Evolutionary conservation across 441 rosid genomes (phyloP), one percentile per base, ranked within the genome.

Genomic region (Populus hybrid): DNA sequence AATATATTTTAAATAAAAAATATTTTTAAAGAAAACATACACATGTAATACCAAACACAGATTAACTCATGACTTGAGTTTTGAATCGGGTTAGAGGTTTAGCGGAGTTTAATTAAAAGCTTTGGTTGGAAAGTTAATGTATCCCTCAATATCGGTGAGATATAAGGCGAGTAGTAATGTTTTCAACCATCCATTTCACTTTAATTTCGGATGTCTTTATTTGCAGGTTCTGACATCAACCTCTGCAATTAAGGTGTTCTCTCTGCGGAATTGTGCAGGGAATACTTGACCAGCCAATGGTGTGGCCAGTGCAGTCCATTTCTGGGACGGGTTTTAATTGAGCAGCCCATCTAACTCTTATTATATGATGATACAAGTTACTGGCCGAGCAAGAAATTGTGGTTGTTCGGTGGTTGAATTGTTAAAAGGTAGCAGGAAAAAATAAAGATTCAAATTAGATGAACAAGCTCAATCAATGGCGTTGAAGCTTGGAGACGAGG

Each of bases 381-480:
- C 42, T 21, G 16, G 9, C 7, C 12, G 18, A n/a, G 38, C 67
- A 69, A 46, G 81, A 40, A 59, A 34, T 36, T 28, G 66, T 72
- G 46, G 78, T 68, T 40, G 85, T 76, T 82, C 59, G 67, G 28
- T 59, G 26, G 18, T 67, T 35, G 75, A 50, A 69, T 72, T 67
- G 79, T 73, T 72, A 79, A 23, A 30, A 12, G 32, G 67, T 40
- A 23, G 19, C 30, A 5, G 28, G 34, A 10, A 28, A 24, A 64
- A 73, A 18, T 14, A 19, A 28, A 50, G 2, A 64, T 23, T 78
- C 23, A 68, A 76, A 66, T 70, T 59, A 75, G 84, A 76, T 78
- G 66, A 81, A 66, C 70, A 42, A 70, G 67, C 35, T 74, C 59
- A 46, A 78, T 82, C 82, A 71, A 64, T 73, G 76, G 30, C 72